Evolutionary conservation across 2,329 filamentous ascomycete genomes (phyloP), one percentile per base, ranked within the genome.

Genomic region (Claviceps digitariae): DNA sequence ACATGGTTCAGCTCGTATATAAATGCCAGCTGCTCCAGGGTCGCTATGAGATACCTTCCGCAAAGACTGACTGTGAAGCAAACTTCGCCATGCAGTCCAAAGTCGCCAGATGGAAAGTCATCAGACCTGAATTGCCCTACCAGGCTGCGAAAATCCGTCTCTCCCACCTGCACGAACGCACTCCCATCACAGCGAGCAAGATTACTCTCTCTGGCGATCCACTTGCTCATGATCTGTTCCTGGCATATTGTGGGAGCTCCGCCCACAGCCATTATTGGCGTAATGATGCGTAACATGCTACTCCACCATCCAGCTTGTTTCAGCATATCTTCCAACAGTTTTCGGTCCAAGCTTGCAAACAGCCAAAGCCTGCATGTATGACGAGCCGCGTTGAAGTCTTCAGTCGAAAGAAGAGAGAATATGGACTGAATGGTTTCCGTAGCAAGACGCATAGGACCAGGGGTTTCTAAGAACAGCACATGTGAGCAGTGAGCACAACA

Each of bases 291-390:
- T 25, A 62, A 54, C 41, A 66, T 57, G 55, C 66, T 67, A 52
- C 59, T 71, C 67, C 68, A 76, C 74, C 78, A 81, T 4, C 79
- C 79, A 40, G 76, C 76, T 54, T 74, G 68, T 58, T 70, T 72
- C 46, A 84, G 61, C 76, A 83, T 82, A 2, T 59, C 60, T 27
- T 67, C 64, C 12, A 84, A 66, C 2, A 85, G 58, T 2, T 60
- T 65, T 44, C 66, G 64, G 50, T 81, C 68, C n/a, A 84, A 63
- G 50, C 79, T 78, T 23, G 73, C 74, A 40, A 73, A 64, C 68
- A 83, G 79, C 82, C 79, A 86, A 38, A 66, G 64, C 47, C 75
- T 74, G 60, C 81, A 86, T 20, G 75, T 75, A 56, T 78, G 75
- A 20, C 82, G 73, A 17, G 81, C 79, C 52, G 77, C 71, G 59